Base-by-base conservation (phyloP, 129 eudicot genomes). In the Oenanthe sinensis region DNA sequence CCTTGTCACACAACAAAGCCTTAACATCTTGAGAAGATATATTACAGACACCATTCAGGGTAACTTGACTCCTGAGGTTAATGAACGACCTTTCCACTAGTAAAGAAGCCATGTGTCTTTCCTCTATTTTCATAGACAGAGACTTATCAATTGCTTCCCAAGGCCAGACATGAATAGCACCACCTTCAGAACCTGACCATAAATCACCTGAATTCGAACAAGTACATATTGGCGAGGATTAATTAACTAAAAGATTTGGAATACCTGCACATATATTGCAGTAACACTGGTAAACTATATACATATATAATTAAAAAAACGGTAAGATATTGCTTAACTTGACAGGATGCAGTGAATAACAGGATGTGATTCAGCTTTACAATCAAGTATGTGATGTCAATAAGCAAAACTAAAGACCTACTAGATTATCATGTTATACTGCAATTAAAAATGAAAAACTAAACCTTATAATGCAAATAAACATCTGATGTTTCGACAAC, bases 11-110 rank as follows among this genome's bases (percentile, higher is more conserved):
- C 71, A 90, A 74, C 80, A 96, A 78, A 82, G 75, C 83, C 88
- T 92, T 96, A 70, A 96, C 95, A 65, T 96, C 99, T 49, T 96
- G 90, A 69, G 97, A 89, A 68, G 99, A 84, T 80, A 96, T 89
- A 47, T 79, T 87, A 76, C 97, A 92, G 9, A 80, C 85, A 58
- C 94, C 94, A 84, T 89, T 89, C 12, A 85, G 84, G 0, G 89
- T 87, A 14, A 82, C 91, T 83, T 87, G 89, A 13, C 91, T 90
- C 80, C 84, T 90, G 80, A 96, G 96, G 80, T 92, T 97, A 60
- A 90, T 75, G 37, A 40, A 28, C 15, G 91, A 85, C 77, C 91
- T 83, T 82, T 89, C 94, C 28, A 87, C 89, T 40, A 89, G 81
- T 81, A 89, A 80, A 75, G 91, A 82, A 74, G 91, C 91, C 94